Percentiles rank a stretch among this genome's conserved stretches.
Conservation (phyloP, 805 yeast species). For the Myxozyma monticola region DNA sequence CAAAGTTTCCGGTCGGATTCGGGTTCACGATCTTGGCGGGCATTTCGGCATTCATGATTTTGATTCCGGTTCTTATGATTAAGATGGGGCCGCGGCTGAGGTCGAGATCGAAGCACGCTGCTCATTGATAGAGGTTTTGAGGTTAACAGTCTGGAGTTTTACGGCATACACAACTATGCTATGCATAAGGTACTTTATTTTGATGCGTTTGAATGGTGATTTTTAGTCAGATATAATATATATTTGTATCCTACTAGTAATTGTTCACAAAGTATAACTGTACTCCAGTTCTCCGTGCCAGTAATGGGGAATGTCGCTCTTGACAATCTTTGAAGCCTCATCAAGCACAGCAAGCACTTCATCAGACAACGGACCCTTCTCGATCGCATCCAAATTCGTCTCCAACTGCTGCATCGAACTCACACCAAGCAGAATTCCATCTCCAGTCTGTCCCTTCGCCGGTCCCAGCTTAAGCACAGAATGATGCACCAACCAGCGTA, state of each 20-base stretch:
- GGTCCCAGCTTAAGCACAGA: conserved; percentile 16
- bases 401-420: conserved; percentile 13
- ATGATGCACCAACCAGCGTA: conserved; percentile 23
- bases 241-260: too few relatives aligned
- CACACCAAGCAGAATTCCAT: conserved; percentile 22
- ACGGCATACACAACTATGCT: too few relatives aligned
- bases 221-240: too few relatives aligned
- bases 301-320: conserved; percentile 33
- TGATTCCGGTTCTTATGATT: conserved; percentile 49
- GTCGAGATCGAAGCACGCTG: conserved; percentile 41
- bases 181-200: too few relatives aligned
- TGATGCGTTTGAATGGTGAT: too few relatives aligned
- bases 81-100: conserved; percentile 39
- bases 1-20: conserved; percentile 58
- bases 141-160: too few relatives aligned
- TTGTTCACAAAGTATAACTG: too few relatives aligned
- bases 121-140: too few relatives aligned
- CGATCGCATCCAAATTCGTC: conserved; percentile 20
- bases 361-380: conserved; percentile 33
- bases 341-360: conserved; percentile 32
- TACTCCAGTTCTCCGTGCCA: conserved; percentile 10
- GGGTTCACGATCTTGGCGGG: conserved; percentile 54
- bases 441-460: conserved; percentile 12
- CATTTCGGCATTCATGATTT: conserved; percentile 46
- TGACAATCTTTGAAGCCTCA: conserved; percentile 31